Evolutionary conservation across 2,329 filamentous ascomycete species (phyloP), one percentile per base, ranked within the genome.

Genomic region (Aspergillus brasiliensis): DNA sequence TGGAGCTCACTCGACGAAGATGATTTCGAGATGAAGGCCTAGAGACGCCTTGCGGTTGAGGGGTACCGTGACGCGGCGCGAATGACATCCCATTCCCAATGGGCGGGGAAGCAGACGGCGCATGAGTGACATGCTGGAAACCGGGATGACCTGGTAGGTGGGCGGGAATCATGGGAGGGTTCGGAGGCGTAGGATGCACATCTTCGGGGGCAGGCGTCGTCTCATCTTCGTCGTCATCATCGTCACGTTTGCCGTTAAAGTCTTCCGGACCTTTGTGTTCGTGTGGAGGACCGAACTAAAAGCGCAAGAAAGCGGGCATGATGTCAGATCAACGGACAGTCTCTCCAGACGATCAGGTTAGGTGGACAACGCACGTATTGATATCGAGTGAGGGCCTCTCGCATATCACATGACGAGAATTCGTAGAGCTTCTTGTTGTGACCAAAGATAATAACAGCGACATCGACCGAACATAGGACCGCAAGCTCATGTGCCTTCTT

Each of bases 401-500:
- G 89, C 85, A 99, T 97, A 76, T 97, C 92, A 69, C 87, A 84
- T 17, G 94, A 98, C 11, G 93, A 98, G 77, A 97, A 99, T 78
- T 99, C 92, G 78, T 98, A 97, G 25, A 99, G 85, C 81, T 98
- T 98, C 84, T 98, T 99, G 79, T 99, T 99, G 80, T 91, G 93
- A 65, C 94, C 94, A 74, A 98, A 98, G 72, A 99, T 97, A 77
- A 99, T 95, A 72, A 99, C 95, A 42, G 95, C 95, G 68, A 99
- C 95, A 77, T 99, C 95, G 75, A 99, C 95, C 40, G 93, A 97
- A 78, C 95, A 99, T 64, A 99, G 89, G 49, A 99, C 95, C 56
- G 94, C 97, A 55, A 99, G 86, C 84, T 99, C 95, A 77, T 99
- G 93, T 56, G 95, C 95, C 86, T 99, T 99, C 83, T 99, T 99